phyloP scores from a whole-genome alignment of 805 yeast species.

The Nakazawaea ambrosiae region DNA sequence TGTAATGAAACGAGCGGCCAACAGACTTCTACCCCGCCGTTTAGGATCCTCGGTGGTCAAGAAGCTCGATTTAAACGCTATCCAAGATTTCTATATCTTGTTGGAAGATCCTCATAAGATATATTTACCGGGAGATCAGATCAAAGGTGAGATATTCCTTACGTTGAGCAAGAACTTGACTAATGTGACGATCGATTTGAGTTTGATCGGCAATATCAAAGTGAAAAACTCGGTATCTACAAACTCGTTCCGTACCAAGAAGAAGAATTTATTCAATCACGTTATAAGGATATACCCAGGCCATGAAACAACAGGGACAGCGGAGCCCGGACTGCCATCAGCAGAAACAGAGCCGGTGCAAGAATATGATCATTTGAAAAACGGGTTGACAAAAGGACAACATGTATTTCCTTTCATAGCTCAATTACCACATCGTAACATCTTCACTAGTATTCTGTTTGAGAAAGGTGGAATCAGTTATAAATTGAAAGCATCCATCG shows the following conservation, averaged over 20 bases:
- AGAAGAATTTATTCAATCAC: slow-evolving; percentile 49
- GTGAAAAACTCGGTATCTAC: slow-evolving; percentile 43
- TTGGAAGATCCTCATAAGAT: slow-evolving; percentile 69
- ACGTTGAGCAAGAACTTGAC: slow-evolving; percentile 48
- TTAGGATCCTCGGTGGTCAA: slow-evolving; percentile 10
- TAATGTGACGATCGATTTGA: slow-evolving; percentile 45
- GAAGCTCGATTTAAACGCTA: slow-evolving; percentile 31
- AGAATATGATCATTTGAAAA: slow-evolving; percentile 16
- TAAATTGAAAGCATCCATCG: slow-evolving; percentile 42
- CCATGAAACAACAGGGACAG: too few species aligned
- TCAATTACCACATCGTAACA: slow-evolving; percentile 65
- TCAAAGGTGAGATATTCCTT: slow-evolving; percentile 56
- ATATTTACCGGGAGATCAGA: slow-evolving; percentile 76
- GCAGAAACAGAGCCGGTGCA: slow-evolving; percentile 15
- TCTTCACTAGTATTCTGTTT: slow-evolving; percentile 70
- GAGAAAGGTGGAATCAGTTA: slow-evolving; percentile 82
- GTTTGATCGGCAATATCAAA: slow-evolving; percentile 51
- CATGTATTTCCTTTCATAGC: slow-evolving; percentile 85
- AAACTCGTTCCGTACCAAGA: slow-evolving; percentile 44
- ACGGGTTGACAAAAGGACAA: slow-evolving; percentile 70
- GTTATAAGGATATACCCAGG: slow-evolving; percentile 52
- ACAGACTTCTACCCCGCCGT: slow-evolving; percentile 7
- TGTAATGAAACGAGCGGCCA: slow-evolving; percentile 11
- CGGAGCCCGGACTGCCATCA: slow-evolving; percentile 9
- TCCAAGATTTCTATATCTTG: slow-evolving; percentile 61